These are phyloP conservation scores for Chrysochromulina tobinii DNA, from an alignment of 78 protist genomes.

Conservation along the genomic window DNA sequence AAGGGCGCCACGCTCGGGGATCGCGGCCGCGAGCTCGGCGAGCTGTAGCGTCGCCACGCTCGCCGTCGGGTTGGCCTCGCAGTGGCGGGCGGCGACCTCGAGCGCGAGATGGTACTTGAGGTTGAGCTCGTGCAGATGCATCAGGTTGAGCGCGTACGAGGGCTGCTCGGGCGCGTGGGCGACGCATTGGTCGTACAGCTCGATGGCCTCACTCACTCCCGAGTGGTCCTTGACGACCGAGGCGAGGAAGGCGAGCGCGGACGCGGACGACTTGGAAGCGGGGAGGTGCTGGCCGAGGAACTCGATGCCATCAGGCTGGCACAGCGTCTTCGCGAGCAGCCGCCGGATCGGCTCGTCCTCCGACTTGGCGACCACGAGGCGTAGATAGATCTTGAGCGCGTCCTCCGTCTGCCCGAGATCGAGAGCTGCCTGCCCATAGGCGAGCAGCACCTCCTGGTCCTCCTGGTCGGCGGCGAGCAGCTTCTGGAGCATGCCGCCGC, in stretches of 20 bases:
- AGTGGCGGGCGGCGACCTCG: too few relatives aligned
- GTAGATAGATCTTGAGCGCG: not conserved
- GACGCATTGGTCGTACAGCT: constrained; percentile 26
- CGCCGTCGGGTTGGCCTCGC: too few relatives aligned
- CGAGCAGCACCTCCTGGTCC: not conserved
- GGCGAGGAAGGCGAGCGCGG: constrained; percentile 53
- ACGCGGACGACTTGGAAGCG: not conserved
- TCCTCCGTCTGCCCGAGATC: not conserved
- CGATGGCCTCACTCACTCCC: constrained; percentile 36
- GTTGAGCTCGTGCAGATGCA: constrained; percentile 57
- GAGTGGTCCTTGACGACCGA: constrained; percentile 58
- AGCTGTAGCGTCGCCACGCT: too few relatives aligned
- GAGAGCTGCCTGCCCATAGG: not conserved
- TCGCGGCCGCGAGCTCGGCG: too few relatives aligned
- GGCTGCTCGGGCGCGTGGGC: constrained; percentile 8
- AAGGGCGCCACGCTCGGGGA: not conserved
- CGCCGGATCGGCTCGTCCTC: not conserved
- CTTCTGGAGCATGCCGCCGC: not conserved
- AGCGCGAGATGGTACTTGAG: constrained; percentile 13
- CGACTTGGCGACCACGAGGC: not conserved
- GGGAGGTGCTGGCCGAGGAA: not conserved
- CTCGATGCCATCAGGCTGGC: not conserved
- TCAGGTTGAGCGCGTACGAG: constrained; percentile 52
- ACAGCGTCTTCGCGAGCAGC: not conserved
- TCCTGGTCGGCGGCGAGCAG: not conserved